Evolutionary conservation across 2,329 filamentous ascomycete genomes (phyloP).

Genomic region (Scedosporium dehoogii): DNA sequence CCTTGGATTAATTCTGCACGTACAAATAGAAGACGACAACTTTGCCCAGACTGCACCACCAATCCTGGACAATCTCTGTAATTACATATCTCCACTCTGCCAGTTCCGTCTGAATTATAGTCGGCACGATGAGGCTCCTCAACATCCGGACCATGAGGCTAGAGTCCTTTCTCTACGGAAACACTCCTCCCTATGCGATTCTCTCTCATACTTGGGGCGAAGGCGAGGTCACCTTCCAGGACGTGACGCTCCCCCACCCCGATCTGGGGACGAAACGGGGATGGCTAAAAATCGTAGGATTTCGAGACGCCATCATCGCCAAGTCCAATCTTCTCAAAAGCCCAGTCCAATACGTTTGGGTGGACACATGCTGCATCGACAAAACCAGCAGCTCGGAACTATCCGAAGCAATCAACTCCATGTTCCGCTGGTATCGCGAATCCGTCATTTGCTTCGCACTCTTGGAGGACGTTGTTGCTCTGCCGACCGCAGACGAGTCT

Average conservation of each 20-base stretch:
- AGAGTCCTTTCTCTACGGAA: constrained; percentile 3
- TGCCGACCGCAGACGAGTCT: not conserved
- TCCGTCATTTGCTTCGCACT: constrained; percentile 16
- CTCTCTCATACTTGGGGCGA: constrained; percentile 20
- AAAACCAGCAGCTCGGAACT: constrained; percentile 21
- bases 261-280: not conserved
- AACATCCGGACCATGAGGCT: constrained; percentile 7
- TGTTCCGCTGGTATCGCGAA: constrained; percentile 22
- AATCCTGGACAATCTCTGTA: not conserved
- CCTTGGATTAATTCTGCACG: too few relatives aligned
- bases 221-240: constrained; percentile 17
- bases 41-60: too few relatives aligned
- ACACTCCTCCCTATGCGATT: constrained; percentile 17
- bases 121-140: constrained; percentile 10
- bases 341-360: constrained; percentile 17
- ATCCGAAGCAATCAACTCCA: constrained; percentile 15
- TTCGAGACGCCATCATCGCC: constrained; percentile 1
- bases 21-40: too few relatives aligned
- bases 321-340: constrained; percentile 2
- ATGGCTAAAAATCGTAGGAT: constrained; percentile 8
- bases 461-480: constrained; percentile 14
- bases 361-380: constrained; percentile 23
- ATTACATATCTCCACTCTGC: too few relatives aligned
- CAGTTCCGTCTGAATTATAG: too few relatives aligned
- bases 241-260: constrained; percentile 10